Base-by-base conservation (phyloP, 1,139 yeast genomes). In the Saccharomyces hybrid region DNA sequence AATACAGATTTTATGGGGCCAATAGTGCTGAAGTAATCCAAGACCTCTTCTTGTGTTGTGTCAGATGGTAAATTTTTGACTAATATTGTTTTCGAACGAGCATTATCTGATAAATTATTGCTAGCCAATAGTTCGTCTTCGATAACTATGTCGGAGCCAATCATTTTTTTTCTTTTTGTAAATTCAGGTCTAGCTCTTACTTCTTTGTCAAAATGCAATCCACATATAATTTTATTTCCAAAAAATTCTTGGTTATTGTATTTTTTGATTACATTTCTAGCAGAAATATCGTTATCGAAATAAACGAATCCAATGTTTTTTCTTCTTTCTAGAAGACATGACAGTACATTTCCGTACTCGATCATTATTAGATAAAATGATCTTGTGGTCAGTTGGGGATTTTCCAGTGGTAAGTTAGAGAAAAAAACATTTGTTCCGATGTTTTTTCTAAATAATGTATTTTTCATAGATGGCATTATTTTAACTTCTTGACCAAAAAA, bases 391-490 rank as follows among this genome's bases (percentile, higher is more conserved):
- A 74, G 58, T 5, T 62, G 53, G 57, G 56, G 4, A 57, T 64
- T 60, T 53, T 70, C 65, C 52, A 70, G 54, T 46, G 80, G 72
- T 58, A 78, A 59, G 58, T 75, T 70, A 2, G 58, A 31, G 46
- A 60, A 56, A 32, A 57, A 52, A 0, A 66, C 63, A 47, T 68
- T 69, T 2, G 68, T 65, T 8, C 70, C 71, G 48, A 66, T 58
- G 23, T 62, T 62, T 32, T 66, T 66, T 42, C 70, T 62, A 52
- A 55, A 62, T 27, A 54, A 52, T 1, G 64, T 50, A 49, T 68
- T 62, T 60, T 80, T 74, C 54, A 78, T 58, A 0, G 81, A 78
- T 2, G 78, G 79, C 82, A 79, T 78, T 16, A 80, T 77, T 59
- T 82, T 70, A 46, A 81, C 73, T 54, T 79, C 82, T 32, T 72